Base-by-base conservation (phyloP, 768 basidiomycete genomes). In the Amanita pallidorosea region DNA sequence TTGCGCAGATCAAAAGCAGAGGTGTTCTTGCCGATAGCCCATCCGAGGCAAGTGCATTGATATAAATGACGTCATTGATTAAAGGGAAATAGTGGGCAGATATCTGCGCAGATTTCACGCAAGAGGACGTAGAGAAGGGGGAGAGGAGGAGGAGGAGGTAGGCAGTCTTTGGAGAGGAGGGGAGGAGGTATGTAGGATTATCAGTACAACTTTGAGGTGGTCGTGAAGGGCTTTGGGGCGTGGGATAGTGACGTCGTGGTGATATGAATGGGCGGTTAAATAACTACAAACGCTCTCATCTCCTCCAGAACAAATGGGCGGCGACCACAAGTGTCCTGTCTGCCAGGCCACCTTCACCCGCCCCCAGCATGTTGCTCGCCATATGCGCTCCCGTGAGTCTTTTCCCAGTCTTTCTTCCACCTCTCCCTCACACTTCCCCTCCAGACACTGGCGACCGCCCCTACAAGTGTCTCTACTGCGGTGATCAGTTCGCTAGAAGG, bases 401-500 rank as follows among this genome's bases (percentile, higher is more conserved):
- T 47, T 55, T 41, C 55, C 55, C 54, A 45, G 48, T 53, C 48
- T 49, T 45, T 55, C 36, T 43, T 2, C 46, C 45, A 49, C 56
- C 50, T 48, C 51, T 54, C 56, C 56, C 54, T 53, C 58, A 22
- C 60, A 51, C 51, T 54, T 43, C 25, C 36, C 47, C 68, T 34
- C 47, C 68, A 90, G 88, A 92, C 67, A 91, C 88, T 35, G 88
- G 88, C 52, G 88, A 91, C 71, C 74, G 89, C 40, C 89, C 89
- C 7, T 92, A 92, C 74, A 88, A 88, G 61, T 92, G 89, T 58
- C 82, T 83, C 60, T 77, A 82, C 56, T 92, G 89, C 64, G 88
- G 88, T 34, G 89, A 92, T 70, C 88, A 90, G 67, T 92, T 92
- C 61, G 89, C 89, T 2, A 67, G 89, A 61, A 89, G 88, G 88